Evolutionary conservation across 2,329 filamentous ascomycete species (phyloP), one percentile per base, ranked within the genome.

Genomic region (Diplodia scrobiculata): DNA sequence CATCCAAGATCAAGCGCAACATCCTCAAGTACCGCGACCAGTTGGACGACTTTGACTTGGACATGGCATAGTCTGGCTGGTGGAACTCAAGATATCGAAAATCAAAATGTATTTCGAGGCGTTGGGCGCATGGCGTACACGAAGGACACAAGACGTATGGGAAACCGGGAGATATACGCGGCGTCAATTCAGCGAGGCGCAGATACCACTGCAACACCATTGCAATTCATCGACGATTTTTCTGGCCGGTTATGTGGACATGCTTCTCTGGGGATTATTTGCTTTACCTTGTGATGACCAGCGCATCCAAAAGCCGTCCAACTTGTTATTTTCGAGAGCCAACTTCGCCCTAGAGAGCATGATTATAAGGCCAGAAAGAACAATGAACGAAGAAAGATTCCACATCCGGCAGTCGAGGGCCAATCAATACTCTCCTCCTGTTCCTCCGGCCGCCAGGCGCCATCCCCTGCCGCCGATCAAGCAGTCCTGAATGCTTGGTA

Each of bases 21-120:
- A 96, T 97, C 70, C 89, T 97, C 86, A 91, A 91, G 79, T 98
- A 97, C 77, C 87, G 92, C 72, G 92, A 97, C 79, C 91, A 96
- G 82, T 79, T 97, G 79, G 94, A 98, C 79, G 94, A 98, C 79
- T 98, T 96, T 75, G 94, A 98, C 81, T 81, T 97, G 10, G 66
- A 66, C 11, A 63, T 45, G 38, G 66, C 60, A 47, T 67, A 36
- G 63, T 21, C 13, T 21, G 1, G 14, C 19, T 10, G 45, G 14
- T 14, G 21, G 25, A n/a, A 17, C 38, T 32, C 29, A 32, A 32
- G 5, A 6, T 32, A 32, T 32, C 29, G 29, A 32, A 4, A 32
- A 32, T 53, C 34, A n/a, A 19, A 6, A 7, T 45, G 63, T 38
- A 65, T 65, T 65, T 55, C 6, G 10, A 25, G 63, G 63, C 63